Base-by-base conservation (phyloP, 2,329 filamentous ascomycete species). In the Apiospora hydei region DNA sequence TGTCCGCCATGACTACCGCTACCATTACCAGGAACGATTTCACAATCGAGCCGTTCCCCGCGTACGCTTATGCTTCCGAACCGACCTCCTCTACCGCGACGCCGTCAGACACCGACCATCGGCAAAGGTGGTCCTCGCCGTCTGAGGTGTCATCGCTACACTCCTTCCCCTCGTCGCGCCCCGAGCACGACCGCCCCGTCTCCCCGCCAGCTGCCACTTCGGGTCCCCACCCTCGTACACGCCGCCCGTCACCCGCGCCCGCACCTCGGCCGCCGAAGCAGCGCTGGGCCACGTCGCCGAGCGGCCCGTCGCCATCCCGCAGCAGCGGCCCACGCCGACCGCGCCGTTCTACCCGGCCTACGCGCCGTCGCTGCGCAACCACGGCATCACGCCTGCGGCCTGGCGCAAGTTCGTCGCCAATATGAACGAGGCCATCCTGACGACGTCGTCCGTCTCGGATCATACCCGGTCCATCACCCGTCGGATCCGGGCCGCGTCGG, bases 301-400 rank as follows among this genome's bases (percentile, higher is more conserved):
- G 24, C 43, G 24, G 43, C 66, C 66, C 14, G 66, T 68, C 8
- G 66, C 43, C 24, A 18, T 68, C 10, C 66, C 66, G 14, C 66
- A 68, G 43, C 24, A 44, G 66, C 43, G 66, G 24, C 66, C 66
- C 4, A 34, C 18, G 10, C 1, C 66, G 14, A n/a, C 43, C 14
- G 66, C 66, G 24, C 66, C 66, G 14, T 68, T 68, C 43, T 26
- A 47, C 14, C 24, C 66, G 24, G 66, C 66, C 24, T 68, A 68
- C 43, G 66, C 66, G 10, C 66, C 66, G 4, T 26, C 41, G 43
- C 43, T 68, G 14, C 66, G 26, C 13, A n/a, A 11, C 24, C 46
- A 68, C 24, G 66, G 66, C 1, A 47, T 68, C 66, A 18, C 66
- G 6, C 43, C 43, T 4, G 43, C 14, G 43, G 24, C 43, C 6